phyloP scores from a whole-genome alignment of 75 land plant genomes.

The Pinus taeda region DNA sequence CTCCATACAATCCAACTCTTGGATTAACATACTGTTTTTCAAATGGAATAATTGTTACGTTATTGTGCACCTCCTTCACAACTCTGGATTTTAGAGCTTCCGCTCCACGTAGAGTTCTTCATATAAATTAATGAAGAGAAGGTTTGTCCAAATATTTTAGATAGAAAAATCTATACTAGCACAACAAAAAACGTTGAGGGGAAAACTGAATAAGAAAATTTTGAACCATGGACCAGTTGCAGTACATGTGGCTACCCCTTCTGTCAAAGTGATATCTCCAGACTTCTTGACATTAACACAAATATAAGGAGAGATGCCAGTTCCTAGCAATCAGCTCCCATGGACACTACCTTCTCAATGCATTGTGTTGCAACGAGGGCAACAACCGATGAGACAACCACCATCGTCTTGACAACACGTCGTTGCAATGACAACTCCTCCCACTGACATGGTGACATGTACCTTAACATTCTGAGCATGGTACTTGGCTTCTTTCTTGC shows the following conservation, averaged over 20 bases:
- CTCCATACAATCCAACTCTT: conserved; percentile 38
- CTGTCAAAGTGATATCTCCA: conserved; percentile 91
- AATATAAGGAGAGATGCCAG: conserved; percentile 72
- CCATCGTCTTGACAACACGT: conserved; percentile 50
- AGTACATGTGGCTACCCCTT: conserved; percentile 85
- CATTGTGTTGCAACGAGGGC: conserved; percentile 92
- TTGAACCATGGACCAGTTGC: not conserved
- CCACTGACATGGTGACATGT: conserved; percentile 86
- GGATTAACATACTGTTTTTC: conserved; percentile 28
- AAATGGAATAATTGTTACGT: conserved; percentile 71
- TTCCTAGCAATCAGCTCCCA: conserved; percentile 89
- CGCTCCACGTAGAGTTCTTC: conserved; percentile 71
- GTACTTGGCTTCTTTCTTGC: conserved; percentile 73
- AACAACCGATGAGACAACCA: conserved; percentile 90
- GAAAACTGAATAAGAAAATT: too few relatives aligned
- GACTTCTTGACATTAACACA: conserved; percentile 81
- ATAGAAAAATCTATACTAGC: not conserved
- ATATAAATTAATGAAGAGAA: not conserved
- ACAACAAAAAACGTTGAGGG: not conserved
- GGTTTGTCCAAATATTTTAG: not conserved
- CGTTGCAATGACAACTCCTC: conserved; percentile 92
- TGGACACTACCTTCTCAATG: conserved; percentile 80
- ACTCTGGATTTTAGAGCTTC: conserved; percentile 85
- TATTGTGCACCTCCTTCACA: conserved; percentile 69
- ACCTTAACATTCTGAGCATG: conserved; percentile 87